Percentiles rank a stretch among this genome's conserved stretches.
phyloP scores from a whole-genome alignment of 1,284 basidiomycete genomes.

The Cutaneotrichosporon sp. region DNA sequence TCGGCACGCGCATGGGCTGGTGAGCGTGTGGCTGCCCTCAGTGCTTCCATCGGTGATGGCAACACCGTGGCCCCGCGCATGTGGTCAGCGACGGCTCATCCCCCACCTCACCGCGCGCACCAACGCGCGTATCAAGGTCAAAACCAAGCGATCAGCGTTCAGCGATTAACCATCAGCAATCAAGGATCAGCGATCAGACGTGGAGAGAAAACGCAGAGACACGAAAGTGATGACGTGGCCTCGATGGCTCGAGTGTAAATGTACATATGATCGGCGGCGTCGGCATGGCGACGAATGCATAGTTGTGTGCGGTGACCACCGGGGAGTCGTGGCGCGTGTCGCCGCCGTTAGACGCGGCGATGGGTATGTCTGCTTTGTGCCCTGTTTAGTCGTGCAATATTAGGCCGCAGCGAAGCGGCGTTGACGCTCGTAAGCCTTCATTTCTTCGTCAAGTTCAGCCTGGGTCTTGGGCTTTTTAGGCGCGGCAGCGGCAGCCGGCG shows the following conservation, averaged over 20 bases:
- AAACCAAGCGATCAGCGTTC: neutral
- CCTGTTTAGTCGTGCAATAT: neutral
- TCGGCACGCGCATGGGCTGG: slow-evolving; percentile 32
- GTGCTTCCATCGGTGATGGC: no score
- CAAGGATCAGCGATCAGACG: neutral
- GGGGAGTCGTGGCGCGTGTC: no score
- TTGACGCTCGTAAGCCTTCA: slow-evolving; percentile 35
- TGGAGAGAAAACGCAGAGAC: neutral
- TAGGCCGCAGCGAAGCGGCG: slow-evolving; percentile 30
- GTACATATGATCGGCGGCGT: neutral
- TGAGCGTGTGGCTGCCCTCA: neutral
- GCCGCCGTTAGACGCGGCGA: neutral
- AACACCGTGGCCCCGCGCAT: no score
- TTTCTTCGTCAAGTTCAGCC: slow-evolving; percentile 42
- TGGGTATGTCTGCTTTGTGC: neutral
- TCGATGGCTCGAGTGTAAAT: neutral
- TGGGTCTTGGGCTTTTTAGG: slow-evolving; percentile 31
- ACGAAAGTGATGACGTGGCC: no score
- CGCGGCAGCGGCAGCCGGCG: neutral
- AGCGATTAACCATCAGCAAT: no score
- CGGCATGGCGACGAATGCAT: no score
- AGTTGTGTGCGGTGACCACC: no score
- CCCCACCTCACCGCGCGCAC: no score
- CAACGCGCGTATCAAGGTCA: neutral
- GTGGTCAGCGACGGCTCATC: no score